Conservation (phyloP, 208 protist species). For the Wallacemonas sp. region DNA sequence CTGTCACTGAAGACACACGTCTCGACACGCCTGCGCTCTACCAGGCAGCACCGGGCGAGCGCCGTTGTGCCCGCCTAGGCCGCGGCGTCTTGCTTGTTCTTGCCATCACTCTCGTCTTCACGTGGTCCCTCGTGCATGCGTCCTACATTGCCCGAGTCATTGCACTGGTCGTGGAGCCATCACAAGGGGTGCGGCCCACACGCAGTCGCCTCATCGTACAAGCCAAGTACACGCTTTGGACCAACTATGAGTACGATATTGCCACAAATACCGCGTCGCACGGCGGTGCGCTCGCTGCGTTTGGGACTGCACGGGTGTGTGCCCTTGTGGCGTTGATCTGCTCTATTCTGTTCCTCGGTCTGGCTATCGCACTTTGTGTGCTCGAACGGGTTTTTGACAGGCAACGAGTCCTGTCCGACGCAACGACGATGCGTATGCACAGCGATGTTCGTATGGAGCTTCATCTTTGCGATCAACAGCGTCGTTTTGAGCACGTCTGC, state of each 20-base stretch:
- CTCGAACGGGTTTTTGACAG: not conserved
- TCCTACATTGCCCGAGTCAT: slow-evolving; percentile 7
- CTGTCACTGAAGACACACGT: not conserved
- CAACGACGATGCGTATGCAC: not conserved
- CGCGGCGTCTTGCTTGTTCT: not conserved
- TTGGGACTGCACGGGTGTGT: not conserved
- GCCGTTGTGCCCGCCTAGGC: not conserved
- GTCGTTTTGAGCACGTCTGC: slow-evolving; percentile 7
- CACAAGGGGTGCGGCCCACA: not conserved
- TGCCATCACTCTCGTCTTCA: not conserved
- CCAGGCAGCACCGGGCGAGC: not conserved
- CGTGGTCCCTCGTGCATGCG: not conserved
- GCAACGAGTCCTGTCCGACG: not conserved
- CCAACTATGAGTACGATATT: not conserved
- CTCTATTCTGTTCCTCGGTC: not conserved
- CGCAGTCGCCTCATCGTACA: not conserved
- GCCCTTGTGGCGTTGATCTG: not conserved
- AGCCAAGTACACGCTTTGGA: slow-evolving; percentile 5
- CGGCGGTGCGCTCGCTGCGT: not conserved
- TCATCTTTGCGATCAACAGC: not conserved
- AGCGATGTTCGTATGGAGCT: not conserved
- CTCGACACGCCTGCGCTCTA: not conserved
- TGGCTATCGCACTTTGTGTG: not conserved
- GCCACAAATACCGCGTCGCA: not conserved
- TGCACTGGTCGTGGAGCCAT: not conserved